Evolutionary conservation across 2,329 filamentous ascomycete species (phyloP), one percentile per base, ranked within the genome.

Genomic region (Penicillium fuscoglaucum): DNA sequence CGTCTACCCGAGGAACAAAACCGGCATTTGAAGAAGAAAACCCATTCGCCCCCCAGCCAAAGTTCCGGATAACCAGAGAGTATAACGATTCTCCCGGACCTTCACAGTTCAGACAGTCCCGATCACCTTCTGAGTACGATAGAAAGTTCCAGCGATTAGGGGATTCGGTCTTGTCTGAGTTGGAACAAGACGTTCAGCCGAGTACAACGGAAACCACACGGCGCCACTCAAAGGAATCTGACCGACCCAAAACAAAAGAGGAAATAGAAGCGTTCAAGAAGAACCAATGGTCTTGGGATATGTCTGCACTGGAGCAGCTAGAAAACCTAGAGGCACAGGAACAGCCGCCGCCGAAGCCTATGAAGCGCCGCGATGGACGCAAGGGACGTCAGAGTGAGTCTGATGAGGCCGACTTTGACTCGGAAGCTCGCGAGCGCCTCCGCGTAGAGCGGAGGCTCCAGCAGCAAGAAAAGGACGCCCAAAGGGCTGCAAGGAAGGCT

Each of bases 401-500:
- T 10, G 70, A 74, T 24, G 73, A 74, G n/a, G 67, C 69, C 2
- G 72, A 72, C 21, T 74, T 73, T 46, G 76, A 78, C 48, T 48
- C 64, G 33, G 72, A 76, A 29, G 72, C 73, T 35, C 71, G 70
- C 50, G 71, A 78, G 41, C 63, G 60, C 46, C 70, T 68, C 33
- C 72, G 68, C 6, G 58, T 70, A 37, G 67, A 74, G 37, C 71
- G 71, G 17, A 73, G 72, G 47, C 70, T 67, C 24, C 66, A 70
- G 44, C 80, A 79, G 72, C 72, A 72, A 66, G 69, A 74, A 69
- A 73, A 67, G 76, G 74, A 58, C 1, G 57, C 44, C 6, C 48
- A 64, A 77, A 76, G 58, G 73, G 76, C 70, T 74, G 76, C 59
- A 33, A 55, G 64, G 77, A 76, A 59, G 73, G 76, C 70, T 73